These are phyloP conservation scores for Teunomyces stri DNA, from an alignment of 805 yeast genomes.

Conservation along the genomic window DNA sequence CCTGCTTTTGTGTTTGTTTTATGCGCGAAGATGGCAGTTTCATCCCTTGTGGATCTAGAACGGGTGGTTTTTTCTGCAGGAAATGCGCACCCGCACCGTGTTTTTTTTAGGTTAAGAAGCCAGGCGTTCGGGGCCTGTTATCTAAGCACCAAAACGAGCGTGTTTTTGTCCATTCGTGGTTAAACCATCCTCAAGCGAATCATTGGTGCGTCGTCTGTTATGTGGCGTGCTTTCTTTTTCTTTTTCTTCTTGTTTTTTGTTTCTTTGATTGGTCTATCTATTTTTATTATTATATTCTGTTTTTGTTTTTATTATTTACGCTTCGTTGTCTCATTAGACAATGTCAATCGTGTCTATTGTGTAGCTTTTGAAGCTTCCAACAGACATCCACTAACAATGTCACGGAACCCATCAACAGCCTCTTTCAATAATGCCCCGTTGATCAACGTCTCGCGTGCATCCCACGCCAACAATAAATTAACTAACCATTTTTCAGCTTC, in stretches of 20 bases:
- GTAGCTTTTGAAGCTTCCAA: not conserved
- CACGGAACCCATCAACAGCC: slow-evolving; percentile 9
- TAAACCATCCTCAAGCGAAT: too few relatives aligned
- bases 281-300: too few relatives aligned
- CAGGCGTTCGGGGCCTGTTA: too few relatives aligned
- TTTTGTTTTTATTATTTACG: not conserved
- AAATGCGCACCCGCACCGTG: too few relatives aligned
- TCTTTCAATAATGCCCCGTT: slow-evolving; percentile 5
- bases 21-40: not conserved
- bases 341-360: not conserved
- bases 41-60: slow-evolving; percentile 4
- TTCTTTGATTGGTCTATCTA: too few relatives aligned
- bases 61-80: not conserved
- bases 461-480: slow-evolving; percentile 9
- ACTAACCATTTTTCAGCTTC: slow-evolving; percentile 14
- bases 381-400: slow-evolving; percentile 7
- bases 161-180: too few relatives aligned
- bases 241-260: too few relatives aligned
- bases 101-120: too few relatives aligned
- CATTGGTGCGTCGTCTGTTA: too few relatives aligned
- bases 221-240: too few relatives aligned
- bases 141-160: too few relatives aligned
- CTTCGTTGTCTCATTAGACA: not conserved
- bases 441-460: slow-evolving; percentile 5
- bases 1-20: not conserved